Conservation (phyloP, 108 stramenopile species). For the Fragilaria radians region DNA sequence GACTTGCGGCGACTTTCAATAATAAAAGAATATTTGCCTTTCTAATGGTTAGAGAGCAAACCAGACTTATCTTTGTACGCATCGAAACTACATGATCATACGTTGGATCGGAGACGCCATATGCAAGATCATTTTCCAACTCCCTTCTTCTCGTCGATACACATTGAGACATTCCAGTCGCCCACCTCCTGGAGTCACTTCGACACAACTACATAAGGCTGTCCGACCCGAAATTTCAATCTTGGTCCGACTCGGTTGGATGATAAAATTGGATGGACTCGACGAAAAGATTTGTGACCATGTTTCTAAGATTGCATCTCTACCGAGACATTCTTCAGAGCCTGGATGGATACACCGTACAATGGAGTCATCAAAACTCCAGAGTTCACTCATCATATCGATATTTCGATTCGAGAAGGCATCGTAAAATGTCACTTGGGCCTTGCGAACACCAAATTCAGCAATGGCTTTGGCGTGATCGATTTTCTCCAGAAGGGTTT, state of each 20-base stretch:
- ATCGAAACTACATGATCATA: no score
- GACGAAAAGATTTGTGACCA: conserved; percentile 19
- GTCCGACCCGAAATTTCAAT: conserved; percentile 22
- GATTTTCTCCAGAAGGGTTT: not conserved
- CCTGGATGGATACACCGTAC: conserved; percentile 25
- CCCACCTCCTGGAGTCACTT: conserved; percentile 7
- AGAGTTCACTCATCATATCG: conserved; percentile 14
- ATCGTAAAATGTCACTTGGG: conserved; percentile 23
- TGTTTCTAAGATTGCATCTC: conserved; percentile 10
- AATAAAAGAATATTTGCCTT: no score
- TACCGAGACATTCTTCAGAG: conserved; percentile 6
- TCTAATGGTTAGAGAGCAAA: no score
- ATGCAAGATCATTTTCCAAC: conserved; percentile 27
- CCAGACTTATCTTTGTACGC: no score
- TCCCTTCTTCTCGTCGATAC: conserved; percentile 23
- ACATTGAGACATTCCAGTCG: conserved; percentile 19
- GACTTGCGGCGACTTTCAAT: no score
- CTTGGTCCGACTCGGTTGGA: conserved; percentile 5
- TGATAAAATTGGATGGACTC: not conserved
- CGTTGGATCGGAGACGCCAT: conserved; percentile 20
- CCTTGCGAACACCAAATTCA: conserved; percentile 27
- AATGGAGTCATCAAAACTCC: not conserved
- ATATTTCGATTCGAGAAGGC: conserved; percentile 24
- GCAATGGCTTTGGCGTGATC: conserved; percentile 17
- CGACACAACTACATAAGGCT: conserved; percentile 26